Evolutionary conservation across 768 basidiomycete genomes (phyloP).

Genomic region (Termitomyces sp.): DNA sequence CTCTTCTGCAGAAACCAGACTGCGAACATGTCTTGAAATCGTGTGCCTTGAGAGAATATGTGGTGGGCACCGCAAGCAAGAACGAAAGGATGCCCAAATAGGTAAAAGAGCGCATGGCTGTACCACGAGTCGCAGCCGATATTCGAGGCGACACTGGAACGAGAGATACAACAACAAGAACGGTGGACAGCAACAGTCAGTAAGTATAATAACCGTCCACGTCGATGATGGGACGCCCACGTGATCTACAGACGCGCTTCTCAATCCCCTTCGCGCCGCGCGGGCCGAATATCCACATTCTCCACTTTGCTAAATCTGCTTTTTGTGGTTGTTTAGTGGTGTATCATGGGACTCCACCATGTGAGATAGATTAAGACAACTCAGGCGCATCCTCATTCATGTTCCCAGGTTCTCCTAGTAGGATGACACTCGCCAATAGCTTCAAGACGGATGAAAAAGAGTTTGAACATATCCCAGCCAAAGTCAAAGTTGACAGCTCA

Average conservation of each 20-base stretch:
- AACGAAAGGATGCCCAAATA: conserved; percentile 30
- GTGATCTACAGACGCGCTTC: background rate
- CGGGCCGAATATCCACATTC: background rate
- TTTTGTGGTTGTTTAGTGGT: background rate
- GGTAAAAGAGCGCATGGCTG: conserved; percentile 29
- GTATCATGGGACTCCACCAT: background rate
- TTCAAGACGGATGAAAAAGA: background rate
- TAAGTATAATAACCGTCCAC: background rate
- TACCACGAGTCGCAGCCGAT: conserved; percentile 1
- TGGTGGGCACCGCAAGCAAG: conserved; percentile 26
- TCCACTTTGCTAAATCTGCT: too few species aligned
- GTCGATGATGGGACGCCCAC: background rate
- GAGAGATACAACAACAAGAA: background rate
- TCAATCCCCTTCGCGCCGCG: too few species aligned
- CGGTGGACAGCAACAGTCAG: background rate
- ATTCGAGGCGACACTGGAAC: background rate
- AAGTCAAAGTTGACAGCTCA: conserved; percentile 24
- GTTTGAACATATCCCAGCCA: background rate
- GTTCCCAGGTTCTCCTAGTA: background rate
- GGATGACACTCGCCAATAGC: background rate
- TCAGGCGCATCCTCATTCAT: background rate
- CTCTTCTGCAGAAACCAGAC: conserved; percentile 86
- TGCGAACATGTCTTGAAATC: conserved; percentile 97
- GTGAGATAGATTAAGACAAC: background rate
- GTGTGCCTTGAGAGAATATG: conserved; percentile 61